These are phyloP conservation scores for Arthrocladium fulminans DNA, from an alignment of 2,329 filamentous ascomycete species.

Conservation along the genomic window DNA sequence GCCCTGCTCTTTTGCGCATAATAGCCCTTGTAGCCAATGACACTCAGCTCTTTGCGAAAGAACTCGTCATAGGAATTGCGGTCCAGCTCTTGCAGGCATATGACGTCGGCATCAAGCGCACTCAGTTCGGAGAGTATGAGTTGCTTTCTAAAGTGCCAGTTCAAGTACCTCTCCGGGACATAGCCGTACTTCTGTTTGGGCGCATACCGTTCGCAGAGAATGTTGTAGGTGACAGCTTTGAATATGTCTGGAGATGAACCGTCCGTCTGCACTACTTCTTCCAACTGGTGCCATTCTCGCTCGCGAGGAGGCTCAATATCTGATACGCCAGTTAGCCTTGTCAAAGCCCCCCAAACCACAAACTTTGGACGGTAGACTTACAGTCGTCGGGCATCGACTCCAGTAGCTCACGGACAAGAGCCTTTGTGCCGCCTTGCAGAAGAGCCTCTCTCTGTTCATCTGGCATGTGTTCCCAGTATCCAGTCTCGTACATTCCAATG, in stretches of 20 bases:
- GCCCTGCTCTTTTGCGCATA: conserved; percentile 87
- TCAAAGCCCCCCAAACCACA: no score
- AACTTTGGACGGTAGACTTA: no score
- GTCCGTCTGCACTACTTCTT: conserved; percentile 45
- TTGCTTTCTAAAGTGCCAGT: conserved; percentile 78
- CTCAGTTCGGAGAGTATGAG: conserved; percentile 76
- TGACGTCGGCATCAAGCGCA: conserved; percentile 72
- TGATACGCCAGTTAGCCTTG: conserved; percentile 32
- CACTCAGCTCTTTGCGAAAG: conserved; percentile 76
- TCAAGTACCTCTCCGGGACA: conserved; percentile 68
- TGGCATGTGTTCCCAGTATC: conserved; percentile 67
- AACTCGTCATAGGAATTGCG: conserved; percentile 85
- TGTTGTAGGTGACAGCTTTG: conserved; percentile 88
- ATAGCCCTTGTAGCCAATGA: conserved; percentile 84
- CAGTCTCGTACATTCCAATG: conserved; percentile 62
- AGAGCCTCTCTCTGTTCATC: conserved; percentile 69
- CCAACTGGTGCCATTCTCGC: conserved; percentile 70
- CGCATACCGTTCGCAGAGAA: conserved; percentile 86
- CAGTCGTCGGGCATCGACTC: conserved; percentile 63
- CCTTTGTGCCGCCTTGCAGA: conserved; percentile 77
- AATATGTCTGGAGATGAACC: conserved; percentile 54
- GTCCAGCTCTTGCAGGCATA: conserved; percentile 90
- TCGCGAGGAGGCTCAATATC: conserved; percentile 68
- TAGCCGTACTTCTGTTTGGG: conserved; percentile 82
- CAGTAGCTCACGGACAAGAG: conserved; percentile 70